Base-by-base conservation (phyloP, 1,139 yeast genomes). In the Torulaspora pretoriensis region DNA sequence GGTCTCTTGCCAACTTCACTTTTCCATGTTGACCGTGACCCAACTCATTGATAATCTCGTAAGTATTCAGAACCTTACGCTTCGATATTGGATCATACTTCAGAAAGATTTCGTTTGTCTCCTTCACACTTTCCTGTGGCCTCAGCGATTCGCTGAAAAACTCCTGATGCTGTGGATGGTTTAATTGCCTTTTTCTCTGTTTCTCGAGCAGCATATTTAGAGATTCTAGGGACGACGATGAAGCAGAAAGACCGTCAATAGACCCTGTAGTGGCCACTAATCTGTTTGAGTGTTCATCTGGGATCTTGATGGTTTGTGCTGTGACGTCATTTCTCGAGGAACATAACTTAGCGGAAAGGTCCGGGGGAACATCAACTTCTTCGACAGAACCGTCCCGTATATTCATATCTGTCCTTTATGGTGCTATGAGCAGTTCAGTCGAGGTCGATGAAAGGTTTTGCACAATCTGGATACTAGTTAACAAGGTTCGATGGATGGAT, bases 1-100 rank as follows among this genome's bases (percentile, higher is more conserved):
- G 66, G 61, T 90, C 94, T 49, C 77, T 76, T 0, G 96, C 98
- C 19, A 94, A 73, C 64, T 92, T 94, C 35, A 94, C 99, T 64
- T 89, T 90, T 13, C 99, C 98, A 66, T 92, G 98, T 64, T 92
- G 97, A 9, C 99, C 99, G 40, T 87, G 75, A 3, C 99, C 99
- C 30, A 94, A 73, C 66, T 92, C 97, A 35, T 76, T 72, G 31
- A 90, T 69, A 32, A 94, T 86, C 65, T 92, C 98, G 62, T 92
- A 94, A 0, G 95, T 83, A 67, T 94, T 94, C 50, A 94, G 73
- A 24, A 85, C 81, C 63, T 90, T 86, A 41, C 95, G 77, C 49
- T 85, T 83, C 2, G 87, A 82, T 3, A 85, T 77, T 0, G 97
- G 97, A 64, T 92, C 96, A 63, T 86, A 89, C 54, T 89, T 96